Evolutionary conservation across 1,284 basidiomycete species (phyloP).

Genomic region (Malassezia sp.): DNA sequence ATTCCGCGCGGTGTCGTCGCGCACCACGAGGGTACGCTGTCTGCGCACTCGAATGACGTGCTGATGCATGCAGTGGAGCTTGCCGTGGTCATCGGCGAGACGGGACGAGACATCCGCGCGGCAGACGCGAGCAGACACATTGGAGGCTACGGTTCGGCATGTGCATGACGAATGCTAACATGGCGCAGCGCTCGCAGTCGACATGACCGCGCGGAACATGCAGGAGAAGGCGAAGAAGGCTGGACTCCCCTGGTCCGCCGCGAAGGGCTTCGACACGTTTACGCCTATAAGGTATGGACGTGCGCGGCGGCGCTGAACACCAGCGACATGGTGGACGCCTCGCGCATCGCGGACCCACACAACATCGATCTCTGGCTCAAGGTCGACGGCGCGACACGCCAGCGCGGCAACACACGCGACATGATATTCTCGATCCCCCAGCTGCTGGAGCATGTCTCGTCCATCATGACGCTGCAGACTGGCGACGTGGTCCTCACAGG

Average conservation of each 20-base stretch:
- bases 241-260: slow-evolving; percentile 85
- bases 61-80: slow-evolving; percentile 72
- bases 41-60: too few species aligned
- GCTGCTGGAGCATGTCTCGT: slow-evolving; percentile 81
- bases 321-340: slow-evolving; percentile 70
- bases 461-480: slow-evolving; percentile 88
- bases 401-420: slow-evolving; percentile 70
- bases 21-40: slow-evolving; percentile 85
- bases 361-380: slow-evolving; percentile 66
- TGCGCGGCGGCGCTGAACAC: slow-evolving; percentile 17
- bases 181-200: slow-evolving; percentile 68
- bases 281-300: slow-evolving; percentile 55
- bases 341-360: slow-evolving; percentile 60
- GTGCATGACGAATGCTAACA: slow-evolving; percentile 3
- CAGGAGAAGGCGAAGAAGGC: slow-evolving; percentile 85
- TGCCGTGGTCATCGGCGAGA: slow-evolving; percentile 72
- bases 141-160: slow-evolving; percentile 68
- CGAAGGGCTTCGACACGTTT: slow-evolving; percentile 82
- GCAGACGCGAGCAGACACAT: slow-evolving; percentile 65
- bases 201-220: slow-evolving; percentile 89
- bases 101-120: slow-evolving; percentile 66
- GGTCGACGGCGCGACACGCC: slow-evolving; percentile 72
- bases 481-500: slow-evolving; percentile 48
- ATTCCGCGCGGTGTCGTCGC: slow-evolving; percentile 71
- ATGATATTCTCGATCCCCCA: slow-evolving; percentile 88